Conservation (phyloP, 2,329 filamentous ascomycete species). For the Neurospora sp. region DNA sequence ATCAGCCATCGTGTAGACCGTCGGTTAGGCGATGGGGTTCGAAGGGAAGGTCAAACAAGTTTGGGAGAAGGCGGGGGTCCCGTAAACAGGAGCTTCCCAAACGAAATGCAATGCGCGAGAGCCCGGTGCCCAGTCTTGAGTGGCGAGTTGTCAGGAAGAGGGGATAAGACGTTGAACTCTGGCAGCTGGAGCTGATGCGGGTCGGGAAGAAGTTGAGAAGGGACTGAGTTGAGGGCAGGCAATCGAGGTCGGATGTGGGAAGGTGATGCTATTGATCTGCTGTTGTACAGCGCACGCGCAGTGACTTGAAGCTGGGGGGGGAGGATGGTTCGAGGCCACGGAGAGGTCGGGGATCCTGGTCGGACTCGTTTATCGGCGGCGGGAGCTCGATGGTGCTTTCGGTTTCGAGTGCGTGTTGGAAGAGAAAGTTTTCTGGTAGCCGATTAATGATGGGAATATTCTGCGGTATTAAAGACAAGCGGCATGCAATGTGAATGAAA, state of each 20-base stretch:
- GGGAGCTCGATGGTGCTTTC: background rate
- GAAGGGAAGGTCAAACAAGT: background rate
- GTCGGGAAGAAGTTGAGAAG: background rate
- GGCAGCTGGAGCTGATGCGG: background rate
- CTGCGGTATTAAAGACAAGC: background rate
- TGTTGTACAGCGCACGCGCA: background rate
- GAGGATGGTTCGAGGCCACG: background rate
- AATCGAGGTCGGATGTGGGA: background rate
- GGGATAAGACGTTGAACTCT: background rate
- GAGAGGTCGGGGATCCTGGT: background rate
- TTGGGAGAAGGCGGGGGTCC: background rate
- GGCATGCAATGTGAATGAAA: background rate
- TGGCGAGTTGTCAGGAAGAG: background rate
- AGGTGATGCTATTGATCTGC: background rate
- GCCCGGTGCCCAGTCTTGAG: background rate
- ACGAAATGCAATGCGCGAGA: background rate
- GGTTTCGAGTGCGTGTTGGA: background rate
- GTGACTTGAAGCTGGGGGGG: background rate
- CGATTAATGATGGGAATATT: background rate
- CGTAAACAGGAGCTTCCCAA: background rate
- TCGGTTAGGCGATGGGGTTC: background rate
- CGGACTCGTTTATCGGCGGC: background rate
- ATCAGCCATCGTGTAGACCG: slow-evolving; percentile 43
- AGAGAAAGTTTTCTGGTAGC: background rate
- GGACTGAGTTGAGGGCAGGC: background rate